These are phyloP conservation scores for Neopestalotiopsis clavispora DNA, from an alignment of 2,329 filamentous ascomycete species.

Conservation along the genomic window DNA sequence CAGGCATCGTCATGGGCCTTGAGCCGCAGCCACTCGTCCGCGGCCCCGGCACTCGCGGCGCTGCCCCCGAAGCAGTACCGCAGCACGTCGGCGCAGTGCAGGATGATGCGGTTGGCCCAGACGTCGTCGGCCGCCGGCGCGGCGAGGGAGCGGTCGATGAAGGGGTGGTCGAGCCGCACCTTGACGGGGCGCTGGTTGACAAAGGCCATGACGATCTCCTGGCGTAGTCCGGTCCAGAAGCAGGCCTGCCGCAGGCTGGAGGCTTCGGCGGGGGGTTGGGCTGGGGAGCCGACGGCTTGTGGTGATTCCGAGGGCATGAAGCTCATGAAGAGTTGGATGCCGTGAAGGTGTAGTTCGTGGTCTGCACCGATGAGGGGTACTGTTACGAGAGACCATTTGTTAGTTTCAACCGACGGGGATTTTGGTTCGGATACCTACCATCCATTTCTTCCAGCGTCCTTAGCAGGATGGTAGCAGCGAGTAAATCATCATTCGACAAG, in stretches of 20 bases:
- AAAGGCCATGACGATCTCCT: constrained; percentile 17
- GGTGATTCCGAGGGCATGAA: not conserved
- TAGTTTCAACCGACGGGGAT: not conserved
- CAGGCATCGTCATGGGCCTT: constrained; percentile 9
- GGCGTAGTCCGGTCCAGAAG: constrained; percentile 16
- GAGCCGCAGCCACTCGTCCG: not conserved
- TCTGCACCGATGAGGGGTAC: constrained; percentile 5
- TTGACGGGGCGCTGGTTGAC: constrained; percentile 14
- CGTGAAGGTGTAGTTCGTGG: constrained; percentile 13
- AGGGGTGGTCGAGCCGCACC: constrained; percentile 7
- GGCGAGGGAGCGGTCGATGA: constrained; percentile 3
- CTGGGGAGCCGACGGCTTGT: not conserved
- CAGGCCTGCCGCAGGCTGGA: constrained; percentile 9
- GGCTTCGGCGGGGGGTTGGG: not conserved
- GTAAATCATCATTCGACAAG: constrained; percentile 9
- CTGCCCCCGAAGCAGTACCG: constrained; percentile 8
- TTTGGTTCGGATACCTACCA: not conserved
- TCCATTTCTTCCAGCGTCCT: constrained; percentile 16
- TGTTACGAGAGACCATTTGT: not conserved
- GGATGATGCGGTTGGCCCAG: constrained; percentile 17
- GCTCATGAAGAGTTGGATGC: constrained; percentile 16
- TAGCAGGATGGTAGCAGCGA: constrained; percentile 14
- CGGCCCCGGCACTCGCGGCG: not conserved
- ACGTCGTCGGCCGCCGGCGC: constrained; percentile 6
- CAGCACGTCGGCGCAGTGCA: constrained; percentile 12